These are phyloP conservation scores for Amborella trichopoda DNA, from an alignment of 164 flowering plant genomes.

Conservation along the genomic window DNA sequence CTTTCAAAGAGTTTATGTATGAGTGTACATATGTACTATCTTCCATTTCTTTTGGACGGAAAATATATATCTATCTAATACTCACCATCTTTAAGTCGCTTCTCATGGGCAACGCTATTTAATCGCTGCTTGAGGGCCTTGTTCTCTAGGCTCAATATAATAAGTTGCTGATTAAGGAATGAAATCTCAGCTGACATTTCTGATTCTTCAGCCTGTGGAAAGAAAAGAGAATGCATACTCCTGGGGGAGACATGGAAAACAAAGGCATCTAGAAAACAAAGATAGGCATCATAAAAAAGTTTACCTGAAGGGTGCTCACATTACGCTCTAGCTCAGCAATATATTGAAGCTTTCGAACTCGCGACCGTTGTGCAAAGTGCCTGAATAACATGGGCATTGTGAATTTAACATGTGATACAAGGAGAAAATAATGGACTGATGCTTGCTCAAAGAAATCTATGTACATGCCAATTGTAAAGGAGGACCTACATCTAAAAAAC, in stretches of 20 bases:
- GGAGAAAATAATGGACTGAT: too few species aligned
- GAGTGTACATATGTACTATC: too few species aligned
- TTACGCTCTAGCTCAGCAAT: slow-evolving; percentile 90
- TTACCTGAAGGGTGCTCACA: slow-evolving; percentile 80
- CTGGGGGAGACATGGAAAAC: too few species aligned
- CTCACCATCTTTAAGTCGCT: slow-evolving; percentile 75
- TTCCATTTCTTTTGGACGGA: too few species aligned
- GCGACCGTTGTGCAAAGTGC: slow-evolving; percentile 92
- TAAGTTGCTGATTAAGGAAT: slow-evolving; percentile 72
- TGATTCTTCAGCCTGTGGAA: slow-evolving; percentile 76
- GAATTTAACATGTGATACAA: too few species aligned
- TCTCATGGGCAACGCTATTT: slow-evolving; percentile 78
- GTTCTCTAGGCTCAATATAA: slow-evolving; percentile 82
- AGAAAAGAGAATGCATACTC: not conserved
- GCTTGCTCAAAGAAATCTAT: too few species aligned
- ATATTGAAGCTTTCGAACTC: slow-evolving; percentile 96
- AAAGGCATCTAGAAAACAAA: slow-evolving; percentile 3
- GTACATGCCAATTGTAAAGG: too few species aligned
- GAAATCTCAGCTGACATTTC: slow-evolving; percentile 85
- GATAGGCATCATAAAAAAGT: slow-evolving; percentile 2
- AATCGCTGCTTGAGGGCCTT: slow-evolving; percentile 85
- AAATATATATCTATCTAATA: too few species aligned
- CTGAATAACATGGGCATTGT: slow-evolving; percentile 35
- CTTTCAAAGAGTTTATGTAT: too few species aligned
- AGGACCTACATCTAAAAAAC: too few species aligned